Percentiles rank a stretch among this genome's conserved stretches.
phyloP scores from a whole-genome alignment of 2,329 filamentous ascomycete species.

The Venturia effusa region DNA sequence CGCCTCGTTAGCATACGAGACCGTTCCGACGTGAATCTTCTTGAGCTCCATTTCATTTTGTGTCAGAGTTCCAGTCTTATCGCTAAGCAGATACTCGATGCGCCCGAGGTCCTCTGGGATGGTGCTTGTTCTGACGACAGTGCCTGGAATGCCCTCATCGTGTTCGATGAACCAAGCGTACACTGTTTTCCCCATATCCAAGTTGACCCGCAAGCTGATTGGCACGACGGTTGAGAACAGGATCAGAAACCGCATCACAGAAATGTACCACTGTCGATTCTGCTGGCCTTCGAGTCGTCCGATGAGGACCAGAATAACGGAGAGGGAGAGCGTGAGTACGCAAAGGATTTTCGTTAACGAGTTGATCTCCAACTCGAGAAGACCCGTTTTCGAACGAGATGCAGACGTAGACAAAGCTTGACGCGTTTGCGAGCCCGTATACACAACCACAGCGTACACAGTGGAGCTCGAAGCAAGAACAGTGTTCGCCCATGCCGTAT shows the following conservation, averaged over 20 bases:
- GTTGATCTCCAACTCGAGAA: constrained; percentile 95
- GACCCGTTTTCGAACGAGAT: constrained; percentile 84
- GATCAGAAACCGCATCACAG: constrained; percentile 95
- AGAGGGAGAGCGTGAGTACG: constrained; percentile 73
- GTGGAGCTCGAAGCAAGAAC: constrained; percentile 87
- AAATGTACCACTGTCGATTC: constrained; percentile 76
- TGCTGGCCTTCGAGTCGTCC: constrained; percentile 68
- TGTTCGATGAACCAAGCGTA: constrained; percentile 94
- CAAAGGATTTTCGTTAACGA: constrained; percentile 94
- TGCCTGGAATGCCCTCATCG: constrained; percentile 80
- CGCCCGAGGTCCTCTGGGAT: constrained; percentile 93
- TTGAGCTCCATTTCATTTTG: constrained; percentile 99
- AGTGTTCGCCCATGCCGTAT: constrained; percentile 97
- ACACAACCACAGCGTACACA: constrained; percentile 81
- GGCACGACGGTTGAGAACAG: constrained; percentile 99
- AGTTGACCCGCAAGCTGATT: constrained; percentile 88
- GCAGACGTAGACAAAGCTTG: constrained; percentile 87
- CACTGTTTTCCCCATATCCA: constrained; percentile 93
- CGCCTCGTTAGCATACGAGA: constrained; percentile 94
- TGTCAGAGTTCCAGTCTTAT: constrained; percentile 96
- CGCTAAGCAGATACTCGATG: constrained; percentile 90
- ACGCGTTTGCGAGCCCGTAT: constrained; percentile 88
- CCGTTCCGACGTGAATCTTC: constrained; percentile 95
- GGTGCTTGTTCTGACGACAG: constrained; percentile 90
- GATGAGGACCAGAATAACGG: constrained; percentile 61